These are phyloP conservation scores for Leccinum subtestaceum DNA, from an alignment of 768 basidiomycete species.

Conservation along the genomic window DNA sequence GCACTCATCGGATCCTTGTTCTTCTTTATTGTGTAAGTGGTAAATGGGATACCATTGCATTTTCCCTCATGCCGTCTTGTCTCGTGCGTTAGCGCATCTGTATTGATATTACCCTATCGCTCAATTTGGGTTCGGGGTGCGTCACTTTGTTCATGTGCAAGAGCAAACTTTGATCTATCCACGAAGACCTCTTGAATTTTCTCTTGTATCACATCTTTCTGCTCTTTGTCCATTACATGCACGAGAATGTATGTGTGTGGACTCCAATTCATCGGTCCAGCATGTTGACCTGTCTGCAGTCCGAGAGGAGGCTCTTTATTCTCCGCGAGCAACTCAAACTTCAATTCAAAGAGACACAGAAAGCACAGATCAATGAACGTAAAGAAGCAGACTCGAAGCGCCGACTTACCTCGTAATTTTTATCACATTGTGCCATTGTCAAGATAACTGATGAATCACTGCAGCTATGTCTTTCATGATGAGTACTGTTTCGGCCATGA, in stretches of 20 bases:
- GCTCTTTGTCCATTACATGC: constrained; percentile 70
- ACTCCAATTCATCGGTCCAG: background rate
- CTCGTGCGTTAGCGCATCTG: constrained; percentile 28
- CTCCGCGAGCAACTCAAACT: constrained; percentile 74
- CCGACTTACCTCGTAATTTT: constrained; percentile 69
- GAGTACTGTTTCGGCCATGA: constrained; percentile 32
- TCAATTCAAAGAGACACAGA: constrained; percentile 66
- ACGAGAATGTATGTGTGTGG: constrained; percentile 54
- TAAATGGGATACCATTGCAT: background rate
- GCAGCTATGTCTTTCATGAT: constrained; percentile 78
- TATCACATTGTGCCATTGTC: constrained; percentile 13
- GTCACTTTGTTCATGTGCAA: constrained; percentile 12
- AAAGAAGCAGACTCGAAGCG: constrained; percentile 79
- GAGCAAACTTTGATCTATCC: constrained; percentile 5
- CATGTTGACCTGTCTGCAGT: constrained; percentile 11
- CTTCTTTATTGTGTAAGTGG: constrained; percentile 54
- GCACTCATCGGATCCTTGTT: constrained; percentile 55
- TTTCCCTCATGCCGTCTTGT: constrained; percentile 19
- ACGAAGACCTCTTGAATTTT: constrained; percentile 62
- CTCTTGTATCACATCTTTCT: constrained; percentile 78
- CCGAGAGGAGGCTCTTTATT: constrained; percentile 65
- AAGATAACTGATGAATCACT: constrained; percentile 3
- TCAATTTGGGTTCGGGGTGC: constrained; percentile 38
- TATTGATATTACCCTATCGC: constrained; percentile 38
- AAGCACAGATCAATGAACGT: constrained; percentile 72